Evolutionary conservation across 2,329 filamentous ascomycete species (phyloP).

Genomic region (Aquanectria penicillioides): DNA sequence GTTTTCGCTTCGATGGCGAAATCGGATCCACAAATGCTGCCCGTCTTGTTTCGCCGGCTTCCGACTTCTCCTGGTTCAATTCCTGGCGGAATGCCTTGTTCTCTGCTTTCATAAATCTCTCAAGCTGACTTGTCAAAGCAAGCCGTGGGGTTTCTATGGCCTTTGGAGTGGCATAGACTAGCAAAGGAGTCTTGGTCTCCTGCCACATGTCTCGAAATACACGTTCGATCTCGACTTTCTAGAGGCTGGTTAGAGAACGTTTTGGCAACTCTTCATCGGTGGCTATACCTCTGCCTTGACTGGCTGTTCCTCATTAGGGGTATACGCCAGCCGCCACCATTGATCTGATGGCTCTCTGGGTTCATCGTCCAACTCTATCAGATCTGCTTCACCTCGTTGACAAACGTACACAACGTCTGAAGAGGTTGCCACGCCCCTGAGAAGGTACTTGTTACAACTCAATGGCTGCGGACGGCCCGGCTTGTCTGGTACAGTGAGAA

Average conservation of each 20-base stretch:
- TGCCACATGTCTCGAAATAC: constrained; percentile 58
- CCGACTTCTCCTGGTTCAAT: constrained; percentile 51
- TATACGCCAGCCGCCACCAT: constrained; percentile 66
- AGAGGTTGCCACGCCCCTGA: constrained; percentile 62
- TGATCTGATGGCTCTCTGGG: constrained; percentile 52
- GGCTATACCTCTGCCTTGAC: constrained; percentile 59
- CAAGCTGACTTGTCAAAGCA: constrained; percentile 51
- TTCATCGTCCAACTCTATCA: constrained; percentile 54
- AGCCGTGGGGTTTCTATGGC: constrained; percentile 30
- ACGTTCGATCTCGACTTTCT: constrained; percentile 60
- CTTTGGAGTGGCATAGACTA: constrained; percentile 64
- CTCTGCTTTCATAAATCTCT: constrained; percentile 61
- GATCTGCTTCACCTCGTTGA: constrained; percentile 51
- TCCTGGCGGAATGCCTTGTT: constrained; percentile 64
- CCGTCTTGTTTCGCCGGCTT: constrained; percentile 33
- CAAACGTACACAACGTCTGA: constrained; percentile 62
- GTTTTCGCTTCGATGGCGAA: constrained; percentile 58
- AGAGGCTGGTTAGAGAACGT: constrained; percentile 24
- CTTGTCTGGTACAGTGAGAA: constrained; percentile 53
- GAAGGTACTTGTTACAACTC: constrained; percentile 57
- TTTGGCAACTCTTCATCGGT: neutral
- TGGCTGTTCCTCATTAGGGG: constrained; percentile 51
- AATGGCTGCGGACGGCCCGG: constrained; percentile 49
- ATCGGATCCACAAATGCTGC: constrained; percentile 49
- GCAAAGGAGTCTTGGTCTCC: constrained; percentile 58